Conservation (phyloP, 495 filamentous ascomycete species). For the Aspergillus homomorphus region DNA sequence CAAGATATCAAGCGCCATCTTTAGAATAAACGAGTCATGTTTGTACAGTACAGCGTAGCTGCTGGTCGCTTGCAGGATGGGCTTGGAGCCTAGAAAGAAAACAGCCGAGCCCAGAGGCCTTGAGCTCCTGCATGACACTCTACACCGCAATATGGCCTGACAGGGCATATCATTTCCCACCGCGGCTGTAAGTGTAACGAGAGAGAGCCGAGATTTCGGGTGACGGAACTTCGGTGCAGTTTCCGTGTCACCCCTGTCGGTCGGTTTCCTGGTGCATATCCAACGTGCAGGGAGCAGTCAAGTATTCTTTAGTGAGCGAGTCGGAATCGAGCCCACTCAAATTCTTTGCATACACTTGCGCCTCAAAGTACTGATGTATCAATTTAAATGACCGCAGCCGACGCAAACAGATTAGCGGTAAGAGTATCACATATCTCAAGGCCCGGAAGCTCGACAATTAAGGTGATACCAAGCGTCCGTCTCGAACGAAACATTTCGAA, state of each 20-base stretch:
- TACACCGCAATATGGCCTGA: slow-evolving; percentile 15
- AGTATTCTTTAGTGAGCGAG: neutral
- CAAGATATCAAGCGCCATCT: too few species aligned
- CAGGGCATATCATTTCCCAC: slow-evolving; percentile 3
- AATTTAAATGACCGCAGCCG: neutral
- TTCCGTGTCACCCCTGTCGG: neutral
- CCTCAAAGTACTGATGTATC: neutral
- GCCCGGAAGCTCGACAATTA: neutral
- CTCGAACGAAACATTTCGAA: neutral
- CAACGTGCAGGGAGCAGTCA: neutral
- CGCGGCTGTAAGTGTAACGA: slow-evolving; percentile 12
- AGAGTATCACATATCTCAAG: slow-evolving; percentile 3
- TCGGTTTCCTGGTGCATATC: neutral
- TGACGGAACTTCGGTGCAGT: slow-evolving; percentile 2
- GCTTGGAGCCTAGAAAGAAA: neutral
- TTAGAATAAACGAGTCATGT: neutral
- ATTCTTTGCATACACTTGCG: neutral
- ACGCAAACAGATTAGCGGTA: slow-evolving; percentile 5
- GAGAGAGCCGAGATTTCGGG: neutral
- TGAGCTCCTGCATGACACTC: neutral
- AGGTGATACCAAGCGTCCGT: slow-evolving; percentile 9
- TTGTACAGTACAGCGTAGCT: neutral
- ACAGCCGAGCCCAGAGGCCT: neutral
- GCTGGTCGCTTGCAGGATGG: neutral
- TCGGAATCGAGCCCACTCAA: neutral